Evolutionary conservation across 2,329 filamentous ascomycete species (phyloP).

Genomic region (Fusarium penzigii): DNA sequence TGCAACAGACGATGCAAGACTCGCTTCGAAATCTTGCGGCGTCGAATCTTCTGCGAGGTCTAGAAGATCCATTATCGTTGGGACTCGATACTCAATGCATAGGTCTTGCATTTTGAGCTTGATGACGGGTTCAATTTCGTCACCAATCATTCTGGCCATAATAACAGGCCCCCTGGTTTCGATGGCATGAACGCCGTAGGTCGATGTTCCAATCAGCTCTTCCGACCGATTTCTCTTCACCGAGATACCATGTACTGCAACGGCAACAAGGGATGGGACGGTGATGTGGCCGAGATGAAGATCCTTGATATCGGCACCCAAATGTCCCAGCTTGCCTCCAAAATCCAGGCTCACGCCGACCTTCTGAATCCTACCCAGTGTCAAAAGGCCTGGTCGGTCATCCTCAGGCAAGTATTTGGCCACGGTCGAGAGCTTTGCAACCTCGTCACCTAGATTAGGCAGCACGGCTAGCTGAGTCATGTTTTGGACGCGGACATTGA

Average conservation of each 20-base stretch:
- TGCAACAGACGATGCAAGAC: slow-evolving; percentile 77
- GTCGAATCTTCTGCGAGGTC: slow-evolving; percentile 68
- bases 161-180: slow-evolving; percentile 54
- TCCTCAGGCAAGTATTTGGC: slow-evolving; percentile 96
- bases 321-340: slow-evolving; percentile 67
- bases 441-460: slow-evolving; percentile 72
- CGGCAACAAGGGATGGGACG: slow-evolving; percentile 77
- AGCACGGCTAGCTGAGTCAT: slow-evolving; percentile 68
- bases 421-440: slow-evolving; percentile 81
- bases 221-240: slow-evolving; percentile 68
- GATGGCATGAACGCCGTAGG: slow-evolving; percentile 30
- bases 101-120: slow-evolving; percentile 86
- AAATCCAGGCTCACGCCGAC: slow-evolving; percentile 63
- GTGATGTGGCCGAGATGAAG: slow-evolving; percentile 80
- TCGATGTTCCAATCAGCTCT: slow-evolving; percentile 64
- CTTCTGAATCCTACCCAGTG: slow-evolving; percentile 66
- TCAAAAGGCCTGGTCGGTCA: slow-evolving; percentile 85
- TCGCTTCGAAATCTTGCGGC: slow-evolving; percentile 71
- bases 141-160: slow-evolving; percentile 87
- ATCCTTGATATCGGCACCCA: slow-evolving; percentile 59
- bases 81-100: slow-evolving; percentile 84
- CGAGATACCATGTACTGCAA: slow-evolving; percentile 67
- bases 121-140: slow-evolving; percentile 89
- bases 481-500: slow-evolving; percentile 64
- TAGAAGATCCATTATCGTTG: slow-evolving; percentile 78